Evolutionary conservation across 1,284 basidiomycete genomes (phyloP).

Genomic region (Bondarzewia mesenterica): DNA sequence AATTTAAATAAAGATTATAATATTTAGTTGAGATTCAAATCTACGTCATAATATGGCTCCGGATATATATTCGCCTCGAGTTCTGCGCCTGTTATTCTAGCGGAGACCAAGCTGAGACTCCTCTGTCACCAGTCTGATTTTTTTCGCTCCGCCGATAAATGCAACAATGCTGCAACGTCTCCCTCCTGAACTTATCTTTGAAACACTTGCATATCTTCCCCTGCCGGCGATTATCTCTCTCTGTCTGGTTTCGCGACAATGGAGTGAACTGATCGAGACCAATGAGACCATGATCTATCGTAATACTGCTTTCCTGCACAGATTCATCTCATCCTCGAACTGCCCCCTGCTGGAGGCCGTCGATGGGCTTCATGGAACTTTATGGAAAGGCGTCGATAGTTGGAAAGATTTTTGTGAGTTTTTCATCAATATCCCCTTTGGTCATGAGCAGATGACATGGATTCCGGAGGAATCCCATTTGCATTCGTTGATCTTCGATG

Average conservation of each 20-base stretch:
- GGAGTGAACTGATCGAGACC: constrained; percentile 33
- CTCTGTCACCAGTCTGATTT: too few species aligned
- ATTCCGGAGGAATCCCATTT: too few species aligned
- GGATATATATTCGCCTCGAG: too few species aligned
- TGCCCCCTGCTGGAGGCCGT: constrained; percentile 24
- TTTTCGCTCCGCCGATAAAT: too few species aligned
- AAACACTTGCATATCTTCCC: constrained; percentile 36
- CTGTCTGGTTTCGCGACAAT: constrained; percentile 31
- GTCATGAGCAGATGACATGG: too few species aligned
- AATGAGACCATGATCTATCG: constrained; percentile 46
- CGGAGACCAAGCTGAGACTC: background rate
- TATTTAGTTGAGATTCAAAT: too few species aligned
- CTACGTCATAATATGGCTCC: too few species aligned
- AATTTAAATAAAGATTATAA: too few species aligned
- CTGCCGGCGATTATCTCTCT: constrained; percentile 30
- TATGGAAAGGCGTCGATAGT: constrained; percentile 23
- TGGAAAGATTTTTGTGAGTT: constrained; percentile 62
- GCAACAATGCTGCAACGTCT: constrained; percentile 31
- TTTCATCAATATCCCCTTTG: too few species aligned
- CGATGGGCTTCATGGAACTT: constrained; percentile 19
- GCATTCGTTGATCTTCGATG: too few species aligned
- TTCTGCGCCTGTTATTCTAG: too few species aligned
- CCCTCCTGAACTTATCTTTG: constrained; percentile 42
- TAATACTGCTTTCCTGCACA: constrained; percentile 40
- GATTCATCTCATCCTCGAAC: constrained; percentile 27